phyloP scores from a whole-genome alignment of 106 monocot species.

The Dendrobium nobile region DNA sequence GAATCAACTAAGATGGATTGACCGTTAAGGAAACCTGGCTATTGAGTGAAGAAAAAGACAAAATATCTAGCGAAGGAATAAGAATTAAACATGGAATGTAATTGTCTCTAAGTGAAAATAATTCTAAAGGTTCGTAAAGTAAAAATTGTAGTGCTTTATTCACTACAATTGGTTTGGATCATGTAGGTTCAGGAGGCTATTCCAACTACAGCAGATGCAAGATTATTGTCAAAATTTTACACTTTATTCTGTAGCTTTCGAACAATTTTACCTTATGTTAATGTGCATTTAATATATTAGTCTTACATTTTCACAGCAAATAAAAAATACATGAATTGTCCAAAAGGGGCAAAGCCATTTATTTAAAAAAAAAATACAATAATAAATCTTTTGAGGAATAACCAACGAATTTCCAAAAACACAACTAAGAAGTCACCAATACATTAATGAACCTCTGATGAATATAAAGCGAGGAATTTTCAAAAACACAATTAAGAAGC shows the following conservation, averaged over 20 bases:
- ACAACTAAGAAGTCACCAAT: neutral
- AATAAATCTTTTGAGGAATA: neutral
- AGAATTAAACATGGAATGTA: neutral
- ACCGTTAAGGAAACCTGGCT: neutral
- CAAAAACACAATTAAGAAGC: neutral
- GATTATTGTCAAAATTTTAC: neutral
- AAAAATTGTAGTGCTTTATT: neutral
- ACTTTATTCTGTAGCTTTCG: neutral
- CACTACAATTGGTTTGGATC: neutral
- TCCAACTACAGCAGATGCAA: neutral
- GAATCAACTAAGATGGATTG: neutral
- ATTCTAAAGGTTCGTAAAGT: neutral
- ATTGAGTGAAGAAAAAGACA: no score
- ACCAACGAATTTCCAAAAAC: neutral
- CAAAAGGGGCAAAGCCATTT: neutral
- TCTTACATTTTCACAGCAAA: neutral
- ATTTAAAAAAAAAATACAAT: neutral
- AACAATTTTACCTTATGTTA: constrained; percentile 1
- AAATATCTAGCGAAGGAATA: neutral
- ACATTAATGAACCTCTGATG: neutral
- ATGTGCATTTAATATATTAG: neutral
- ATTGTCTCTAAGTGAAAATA: neutral
- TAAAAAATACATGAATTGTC: neutral
- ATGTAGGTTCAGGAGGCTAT: neutral
- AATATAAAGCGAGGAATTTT: neutral